Base-by-base conservation (phyloP, 768 basidiomycete species). In the Omphalotus guepiniiformis region DNA sequence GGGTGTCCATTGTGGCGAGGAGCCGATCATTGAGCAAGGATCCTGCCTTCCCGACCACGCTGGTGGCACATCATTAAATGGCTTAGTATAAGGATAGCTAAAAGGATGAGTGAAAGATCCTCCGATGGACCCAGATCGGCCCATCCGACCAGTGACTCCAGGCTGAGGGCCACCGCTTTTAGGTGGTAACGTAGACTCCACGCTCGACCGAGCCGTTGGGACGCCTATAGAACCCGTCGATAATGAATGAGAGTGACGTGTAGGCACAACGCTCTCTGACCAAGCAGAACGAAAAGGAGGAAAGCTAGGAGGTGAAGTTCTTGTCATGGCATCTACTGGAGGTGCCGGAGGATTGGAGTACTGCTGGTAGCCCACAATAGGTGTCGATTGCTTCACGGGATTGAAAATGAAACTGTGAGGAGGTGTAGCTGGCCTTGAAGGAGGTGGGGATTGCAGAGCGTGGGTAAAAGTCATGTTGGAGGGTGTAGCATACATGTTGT, bases 71-170 rank as follows among this genome's bases (percentile, higher is more conserved):
- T 51, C 59, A 39, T 8, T 19, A 29, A 30, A 63, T 55, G 35
- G 63, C 57, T 21, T 65, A 55, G n/a, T 65, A 56, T 63, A 61
- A 45, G 64, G 60, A 49, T 69, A 72, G 9, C 62, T 47, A 55
- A 71, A 73, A 3, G 68, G 51, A 51, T 64, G 69, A 22, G 63
- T 63, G 49, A 66, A 75, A 49, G 68, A 59, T 26, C 71, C 74
- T 39, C 69, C 76, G 48, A 81, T 69, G 19, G 80, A 82, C 42
- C 78, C 74, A 21, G 80, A 80, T 37, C 79, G 73, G 34, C 77
- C 76, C 67, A 81, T 73, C 49, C 79, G 68, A 26, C 80, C 79
- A 44, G 79, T 67, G 25, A 66, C 62, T 2, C 23, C 43, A 35
- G 43, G 29, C 27, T 50, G 42, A 5, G 19, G 39, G 36, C 16